Percentiles rank a stretch among this genome's conserved stretches.
These are phyloP conservation scores for Aspergillus pseudotamarii DNA, from an alignment of 2,329 filamentous ascomycete genomes.

Conservation along the genomic window DNA sequence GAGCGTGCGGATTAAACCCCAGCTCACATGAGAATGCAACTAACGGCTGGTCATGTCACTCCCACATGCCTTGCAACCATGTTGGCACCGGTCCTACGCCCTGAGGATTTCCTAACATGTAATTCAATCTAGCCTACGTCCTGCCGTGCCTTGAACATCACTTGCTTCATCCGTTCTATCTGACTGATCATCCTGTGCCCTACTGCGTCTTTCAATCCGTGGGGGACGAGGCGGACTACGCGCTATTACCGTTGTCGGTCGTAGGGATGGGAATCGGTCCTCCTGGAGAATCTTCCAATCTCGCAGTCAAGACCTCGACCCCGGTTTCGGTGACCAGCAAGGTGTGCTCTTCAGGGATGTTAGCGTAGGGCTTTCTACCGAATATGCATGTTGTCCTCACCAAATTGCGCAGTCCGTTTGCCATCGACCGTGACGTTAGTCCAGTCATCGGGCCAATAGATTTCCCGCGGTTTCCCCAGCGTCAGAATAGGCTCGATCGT, in stretches of 20 bases:
- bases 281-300: conserved; percentile 68
- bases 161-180: neutral
- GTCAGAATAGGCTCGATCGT: conserved; percentile 97
- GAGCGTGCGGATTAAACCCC: no score
- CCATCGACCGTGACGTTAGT: conserved; percentile 88
- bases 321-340: conserved; percentile 77
- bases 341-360: conserved; percentile 62
- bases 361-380: conserved; percentile 8
- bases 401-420: conserved; percentile 85
- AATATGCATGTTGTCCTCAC: conserved; percentile 17
- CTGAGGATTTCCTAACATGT: neutral
- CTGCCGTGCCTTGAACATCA: neutral
- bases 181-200: neutral
- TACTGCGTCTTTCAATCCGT: neutral
- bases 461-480: conserved; percentile 78
- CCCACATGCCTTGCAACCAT: neutral
- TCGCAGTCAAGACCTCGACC: conserved; percentile 74
- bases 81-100: neutral
- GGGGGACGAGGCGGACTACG: neutral
- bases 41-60: no score
- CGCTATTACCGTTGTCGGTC: neutral
- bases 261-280: conserved; percentile 62
- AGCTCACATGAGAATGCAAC: no score
- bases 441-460: conserved; percentile 97
- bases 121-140: neutral